These are phyloP conservation scores for Colletotrichum graminicola DNA, from an alignment of 2,329 filamentous ascomycete species.

Conservation along the genomic window DNA sequence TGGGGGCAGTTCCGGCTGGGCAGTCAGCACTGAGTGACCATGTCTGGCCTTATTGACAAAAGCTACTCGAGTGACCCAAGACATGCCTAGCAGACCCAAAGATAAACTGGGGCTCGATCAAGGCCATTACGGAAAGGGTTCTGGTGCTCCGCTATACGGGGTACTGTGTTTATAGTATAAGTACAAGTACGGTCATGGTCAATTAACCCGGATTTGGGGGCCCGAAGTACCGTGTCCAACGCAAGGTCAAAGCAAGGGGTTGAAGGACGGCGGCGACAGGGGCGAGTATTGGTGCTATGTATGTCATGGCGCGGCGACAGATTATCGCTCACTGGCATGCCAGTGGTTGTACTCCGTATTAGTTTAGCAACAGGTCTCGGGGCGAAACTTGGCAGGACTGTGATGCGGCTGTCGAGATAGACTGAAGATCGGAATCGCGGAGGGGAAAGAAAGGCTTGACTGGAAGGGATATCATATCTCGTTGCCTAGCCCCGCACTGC, in stretches of 20 bases:
- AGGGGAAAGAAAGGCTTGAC: conserved; percentile 36
- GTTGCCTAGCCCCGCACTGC: conserved; percentile 42
- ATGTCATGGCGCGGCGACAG: conserved; percentile 25
- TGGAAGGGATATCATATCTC: conserved; percentile 28
- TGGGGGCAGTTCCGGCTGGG: conserved; percentile 33
- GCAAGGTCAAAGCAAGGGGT: conserved; percentile 27
- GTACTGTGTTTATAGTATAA: background rate
- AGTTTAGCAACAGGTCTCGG: conserved; percentile 9
- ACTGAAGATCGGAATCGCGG: conserved; percentile 42
- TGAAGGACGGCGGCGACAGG: conserved; percentile 22
- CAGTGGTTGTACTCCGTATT: background rate
- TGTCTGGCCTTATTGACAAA: conserved; percentile 25
- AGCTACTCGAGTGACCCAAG: conserved; percentile 32
- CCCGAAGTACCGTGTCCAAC: conserved; percentile 22
- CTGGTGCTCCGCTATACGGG: conserved; percentile 23
- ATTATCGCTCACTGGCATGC: conserved; percentile 32
- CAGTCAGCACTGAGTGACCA: conserved; percentile 34
- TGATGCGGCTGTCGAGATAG: conserved; percentile 38
- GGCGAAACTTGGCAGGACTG: conserved; percentile 39
- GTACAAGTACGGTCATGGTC: conserved; percentile 19
- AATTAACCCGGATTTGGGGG: conserved; percentile 39
- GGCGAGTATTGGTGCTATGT: conserved; percentile 7
- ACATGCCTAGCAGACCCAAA: conserved; percentile 39
- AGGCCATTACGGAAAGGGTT: conserved; percentile 34
- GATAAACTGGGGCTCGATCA: conserved; percentile 39